Base-by-base conservation (phyloP, 345 rosid species). In the Linum usitatissimum region DNA sequence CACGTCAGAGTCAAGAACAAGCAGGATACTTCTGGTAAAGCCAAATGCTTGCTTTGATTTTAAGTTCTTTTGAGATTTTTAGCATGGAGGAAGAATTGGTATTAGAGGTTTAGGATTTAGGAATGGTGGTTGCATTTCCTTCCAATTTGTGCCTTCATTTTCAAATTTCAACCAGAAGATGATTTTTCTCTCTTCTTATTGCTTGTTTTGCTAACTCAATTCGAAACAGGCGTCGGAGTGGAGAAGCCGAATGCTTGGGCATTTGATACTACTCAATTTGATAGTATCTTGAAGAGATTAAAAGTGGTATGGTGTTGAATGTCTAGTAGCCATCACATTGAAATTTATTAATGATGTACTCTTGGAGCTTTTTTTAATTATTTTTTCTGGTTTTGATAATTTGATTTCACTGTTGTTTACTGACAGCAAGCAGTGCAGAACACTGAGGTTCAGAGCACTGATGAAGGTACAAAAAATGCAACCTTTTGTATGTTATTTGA, bases 211-310 rank as follows among this genome's bases (percentile, higher is more conserved):
- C 38, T 14, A 1, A 18, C 23, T 61, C 7, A 61, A 19, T 70
- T 70, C 72, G 59, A 13, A 64, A 66, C 76, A 87, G 99, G 99
- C 61, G 81, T 93, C 75, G 97, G 99, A 14, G 18, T 81, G 18
- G 96, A 90, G 63, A 93, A 93, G 85, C 94, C 88, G 2, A 93
- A 87, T 63, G 81, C 80, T 2, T 93, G 97, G 99, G 97, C 99
- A 8, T 93, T 93, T 36, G 97, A 93, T 78, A 83, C 97, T 3
- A 78, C 96, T 14, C 99, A 90, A 67, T 93, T 93, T 54, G 97
- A 93, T 80, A 83, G 80, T 71, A 90, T 93, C 66, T 94, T 93
- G 62, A 86, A 87, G 75, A 81, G 90, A 80, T 68, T 93, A 81
- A 90, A 83, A 86, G 99, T 93, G 97, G 99, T 90, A 71, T 39